These are phyloP conservation scores for Pichia sp. DNA, from an alignment of 1,139 yeast genomes.

Conservation along the genomic window DNA sequence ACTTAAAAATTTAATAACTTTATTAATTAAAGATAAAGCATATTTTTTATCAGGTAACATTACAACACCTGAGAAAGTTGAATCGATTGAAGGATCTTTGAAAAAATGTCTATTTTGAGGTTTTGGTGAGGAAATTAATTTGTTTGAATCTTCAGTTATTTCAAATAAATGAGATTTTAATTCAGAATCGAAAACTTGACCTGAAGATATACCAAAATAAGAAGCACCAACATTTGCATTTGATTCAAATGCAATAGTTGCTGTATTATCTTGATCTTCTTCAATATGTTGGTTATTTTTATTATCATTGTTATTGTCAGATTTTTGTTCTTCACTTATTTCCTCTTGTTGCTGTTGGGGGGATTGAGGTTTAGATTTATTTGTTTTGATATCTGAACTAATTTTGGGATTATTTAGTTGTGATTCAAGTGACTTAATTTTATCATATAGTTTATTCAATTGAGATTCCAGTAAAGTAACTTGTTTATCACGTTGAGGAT, in stretches of 20 bases:
- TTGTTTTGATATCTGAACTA: no score
- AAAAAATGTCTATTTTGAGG: constrained; percentile 27
- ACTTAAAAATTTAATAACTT: constrained; percentile 32
- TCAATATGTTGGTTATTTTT: not conserved
- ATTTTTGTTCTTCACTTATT: not conserved
- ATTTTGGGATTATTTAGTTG: constrained; percentile 5
- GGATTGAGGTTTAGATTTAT: no score
- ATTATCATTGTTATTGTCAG: not conserved
- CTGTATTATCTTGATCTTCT: constrained; percentile 2
- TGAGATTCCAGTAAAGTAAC: constrained; percentile 45
- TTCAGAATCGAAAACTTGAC: constrained; percentile 19
- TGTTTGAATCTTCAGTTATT: constrained; percentile 7
- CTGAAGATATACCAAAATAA: constrained; percentile 15
- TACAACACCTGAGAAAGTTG: constrained; percentile 22
- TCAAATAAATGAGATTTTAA: constrained; percentile 14
- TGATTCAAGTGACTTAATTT: constrained; percentile 31
- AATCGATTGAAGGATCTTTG: constrained; percentile 29
- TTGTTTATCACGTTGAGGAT: constrained; percentile 40
- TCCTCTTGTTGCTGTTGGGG: no score
- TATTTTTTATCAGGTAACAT: constrained; percentile 30
- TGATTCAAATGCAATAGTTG: constrained; percentile 7
- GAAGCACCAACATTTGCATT: constrained; percentile 2
- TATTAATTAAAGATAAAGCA: constrained; percentile 29
- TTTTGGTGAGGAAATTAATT: constrained; percentile 9
- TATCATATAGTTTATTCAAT: constrained; percentile 33